phyloP scores from a whole-genome alignment of 495 filamentous ascomycete genomes.

The Aspergillus olivimuriae region DNA sequence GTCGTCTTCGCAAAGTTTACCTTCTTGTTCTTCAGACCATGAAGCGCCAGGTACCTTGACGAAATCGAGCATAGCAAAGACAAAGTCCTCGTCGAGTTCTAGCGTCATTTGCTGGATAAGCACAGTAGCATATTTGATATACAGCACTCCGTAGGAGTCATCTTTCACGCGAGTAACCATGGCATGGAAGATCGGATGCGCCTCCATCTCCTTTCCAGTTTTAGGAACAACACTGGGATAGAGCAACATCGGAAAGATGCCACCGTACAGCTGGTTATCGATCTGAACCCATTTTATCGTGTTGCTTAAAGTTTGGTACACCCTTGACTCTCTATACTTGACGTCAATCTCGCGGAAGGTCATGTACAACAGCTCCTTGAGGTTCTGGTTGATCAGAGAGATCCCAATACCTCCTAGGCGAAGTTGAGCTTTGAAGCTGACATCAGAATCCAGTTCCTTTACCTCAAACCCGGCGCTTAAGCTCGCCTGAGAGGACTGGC shows the following conservation, averaged over 20 bases:
- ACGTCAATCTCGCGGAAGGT: slow-evolving; percentile 90
- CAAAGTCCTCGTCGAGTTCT: slow-evolving; percentile 96
- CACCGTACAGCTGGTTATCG: slow-evolving; percentile 97
- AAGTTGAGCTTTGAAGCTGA: slow-evolving; percentile 82
- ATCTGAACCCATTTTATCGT: slow-evolving; percentile 98
- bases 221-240: slow-evolving; percentile 99
- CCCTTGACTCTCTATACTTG: slow-evolving; percentile 81
- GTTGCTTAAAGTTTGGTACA: slow-evolving; percentile 85
- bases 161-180: slow-evolving; percentile 94
- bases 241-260: slow-evolving; percentile 93
- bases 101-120: slow-evolving; percentile 96
- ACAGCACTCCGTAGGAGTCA: slow-evolving; percentile 94
- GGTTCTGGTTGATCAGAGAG: slow-evolving; percentile 84
- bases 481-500: slow-evolving; percentile 50
- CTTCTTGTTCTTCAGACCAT: slow-evolving; percentile 77
- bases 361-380: slow-evolving; percentile 88
- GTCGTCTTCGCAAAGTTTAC: slow-evolving; percentile 79
- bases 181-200: slow-evolving; percentile 87
- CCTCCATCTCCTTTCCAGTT: slow-evolving; percentile 93
- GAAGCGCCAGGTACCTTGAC: slow-evolving; percentile 90
- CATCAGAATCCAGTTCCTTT: slow-evolving; percentile 78
- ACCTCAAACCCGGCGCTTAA: slow-evolving; percentile 76
- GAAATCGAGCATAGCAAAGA: slow-evolving; percentile 92
- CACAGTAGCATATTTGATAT: slow-evolving; percentile 95
- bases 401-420: slow-evolving; percentile 86